phyloP scores from a whole-genome alignment of 257 asterid species.

The Cruciata laevipes region DNA sequence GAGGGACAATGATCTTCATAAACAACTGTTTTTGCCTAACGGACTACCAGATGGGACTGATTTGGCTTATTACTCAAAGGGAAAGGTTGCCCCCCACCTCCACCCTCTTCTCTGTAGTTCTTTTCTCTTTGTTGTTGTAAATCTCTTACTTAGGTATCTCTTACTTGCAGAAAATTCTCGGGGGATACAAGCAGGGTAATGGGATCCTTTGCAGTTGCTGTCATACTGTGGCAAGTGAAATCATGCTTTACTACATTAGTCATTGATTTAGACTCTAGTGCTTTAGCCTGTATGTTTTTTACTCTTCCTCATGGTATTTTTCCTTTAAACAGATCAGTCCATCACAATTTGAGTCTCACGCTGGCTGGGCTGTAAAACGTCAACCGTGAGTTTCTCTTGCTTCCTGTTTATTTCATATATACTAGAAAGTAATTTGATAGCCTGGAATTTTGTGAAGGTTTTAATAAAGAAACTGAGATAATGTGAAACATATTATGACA shows the following conservation, averaged over 20 bases:
- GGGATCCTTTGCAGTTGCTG: conserved; percentile 94
- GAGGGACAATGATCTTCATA: conserved; percentile 97
- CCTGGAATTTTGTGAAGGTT: not conserved
- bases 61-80: conserved; percentile 88
- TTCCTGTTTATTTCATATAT: not conserved
- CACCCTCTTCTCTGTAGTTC: not conserved
- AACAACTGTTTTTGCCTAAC: conserved; percentile 84
- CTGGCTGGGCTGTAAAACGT: conserved; percentile 97
- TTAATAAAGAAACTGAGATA: not conserved
- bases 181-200: conserved; percentile 90
- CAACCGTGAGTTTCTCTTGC: conserved; percentile 75
- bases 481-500: conserved; percentile 10
- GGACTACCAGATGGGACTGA: conserved; percentile 99
- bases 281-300: not conserved
- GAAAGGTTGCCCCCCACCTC: conserved; percentile 53
- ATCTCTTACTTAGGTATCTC: conserved; percentile 10
- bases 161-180: conserved; percentile 69
- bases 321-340: conserved; percentile 70
- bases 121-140: conserved; percentile 4
- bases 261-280: no score
- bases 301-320: conserved; percentile 11
- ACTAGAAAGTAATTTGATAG: not conserved
- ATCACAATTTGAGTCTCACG: conserved; percentile 97
- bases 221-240: conserved; percentile 52
- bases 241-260: conserved; percentile 4